Base-by-base conservation (phyloP, 2,329 filamentous ascomycete species). In the Fusarium brevicatenulatum region DNA sequence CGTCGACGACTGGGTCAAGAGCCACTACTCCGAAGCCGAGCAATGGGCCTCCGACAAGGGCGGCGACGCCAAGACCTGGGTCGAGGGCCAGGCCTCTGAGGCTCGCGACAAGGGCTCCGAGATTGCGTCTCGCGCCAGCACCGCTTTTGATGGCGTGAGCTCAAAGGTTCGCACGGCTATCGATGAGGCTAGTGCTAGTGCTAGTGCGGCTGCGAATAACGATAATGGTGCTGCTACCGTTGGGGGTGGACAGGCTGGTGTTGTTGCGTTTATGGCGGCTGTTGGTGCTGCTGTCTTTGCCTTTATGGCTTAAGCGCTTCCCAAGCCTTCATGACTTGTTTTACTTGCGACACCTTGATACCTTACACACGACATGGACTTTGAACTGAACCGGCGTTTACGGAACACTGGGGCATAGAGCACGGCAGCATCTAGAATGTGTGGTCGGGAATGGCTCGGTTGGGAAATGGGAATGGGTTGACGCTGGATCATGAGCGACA, bases 221-320 rank as follows among this genome's bases (percentile, higher is more conserved):
- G 71, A 69, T 52, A 71, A 69, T 47, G 75, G 75, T 34, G 75
- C 76, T 7, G 13, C 60, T 15, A 65, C 23, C 49, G 36, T 71
- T 5, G 42, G 63, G 5, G 42, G 62, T n/a, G 23, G 32, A 2
- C 63, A 71, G 59, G 63, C 71, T 36, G 76, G 65, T n/a, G 40
- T 69, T 19, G 49, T 75, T 23, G 72, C 72, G 9, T 63, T 62
- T 23, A 61, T 66, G 32, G 72, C 76, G 28, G 77, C 77, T 7
- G 71, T 77, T 43, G 76, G 76, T 15, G 75, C 70, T 12, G 74
- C 76, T 32, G 74, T 70, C 23, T 76, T 78, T 21, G 75, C 74
- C 46, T 68, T 76, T 1, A 50, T 57, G 42, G 54, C 42, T 37
- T 57, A 57, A n/a, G 9, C 9, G 54, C 21, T 30, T 54, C 9